phyloP scores from a whole-genome alignment of 2,329 filamentous ascomycete species.

The Coleophoma eucalyptorum region DNA sequence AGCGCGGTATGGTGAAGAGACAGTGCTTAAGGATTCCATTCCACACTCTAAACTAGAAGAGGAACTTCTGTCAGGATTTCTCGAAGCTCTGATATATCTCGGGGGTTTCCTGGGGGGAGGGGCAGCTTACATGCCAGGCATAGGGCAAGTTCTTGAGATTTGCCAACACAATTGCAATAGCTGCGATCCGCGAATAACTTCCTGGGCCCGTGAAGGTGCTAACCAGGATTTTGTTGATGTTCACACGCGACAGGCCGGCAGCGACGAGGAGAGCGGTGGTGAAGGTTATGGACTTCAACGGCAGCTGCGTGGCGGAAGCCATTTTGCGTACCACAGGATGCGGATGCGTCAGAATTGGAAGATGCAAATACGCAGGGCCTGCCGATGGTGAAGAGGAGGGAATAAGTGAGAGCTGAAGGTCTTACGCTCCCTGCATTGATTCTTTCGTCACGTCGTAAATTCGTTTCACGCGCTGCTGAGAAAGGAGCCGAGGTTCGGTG shows the following conservation, averaged over 20 bases:
- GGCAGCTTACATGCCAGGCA: constrained; percentile 52
- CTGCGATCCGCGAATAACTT: constrained; percentile 22
- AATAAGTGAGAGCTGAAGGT: too few relatives aligned
- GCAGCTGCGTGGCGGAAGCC: constrained; percentile 25
- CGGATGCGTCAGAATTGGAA: too few relatives aligned
- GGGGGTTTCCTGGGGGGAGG: background rate
- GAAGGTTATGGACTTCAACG: constrained; percentile 22
- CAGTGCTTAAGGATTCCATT: constrained; percentile 41
- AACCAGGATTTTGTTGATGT: constrained; percentile 13
- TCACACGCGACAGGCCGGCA: constrained; percentile 17
- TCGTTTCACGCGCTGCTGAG: too few relatives aligned
- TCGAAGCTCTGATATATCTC: background rate
- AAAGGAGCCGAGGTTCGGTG: too few relatives aligned
- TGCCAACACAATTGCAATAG: constrained; percentile 35
- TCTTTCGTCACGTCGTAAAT: too few relatives aligned
- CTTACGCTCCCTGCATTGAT: too few relatives aligned
- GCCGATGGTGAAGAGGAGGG: too few relatives aligned
- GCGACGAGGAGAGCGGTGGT: constrained; percentile 13
- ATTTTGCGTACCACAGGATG: constrained; percentile 8
- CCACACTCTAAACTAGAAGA: constrained; percentile 39
- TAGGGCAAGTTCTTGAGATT: constrained; percentile 57
- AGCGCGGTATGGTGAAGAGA: constrained; percentile 33
- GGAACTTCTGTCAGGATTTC: background rate
- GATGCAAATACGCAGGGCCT: too few relatives aligned
- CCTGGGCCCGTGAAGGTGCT: constrained; percentile 25